Conservation (phyloP, 805 yeast genomes). For the Metschnikowia lunata region DNA sequence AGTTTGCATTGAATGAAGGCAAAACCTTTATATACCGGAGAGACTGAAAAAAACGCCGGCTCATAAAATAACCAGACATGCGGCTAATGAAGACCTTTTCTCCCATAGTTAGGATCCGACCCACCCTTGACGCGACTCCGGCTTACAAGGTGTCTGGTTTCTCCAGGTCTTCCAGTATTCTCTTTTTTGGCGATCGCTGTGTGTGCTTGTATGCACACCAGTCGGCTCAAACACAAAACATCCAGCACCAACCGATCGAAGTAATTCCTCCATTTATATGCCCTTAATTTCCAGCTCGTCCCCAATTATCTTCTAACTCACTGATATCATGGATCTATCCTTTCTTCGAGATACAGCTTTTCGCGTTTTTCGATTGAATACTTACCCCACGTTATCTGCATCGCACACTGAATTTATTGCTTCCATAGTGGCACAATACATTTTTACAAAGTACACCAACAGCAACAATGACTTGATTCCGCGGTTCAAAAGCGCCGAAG, state of each 20-base stretch:
- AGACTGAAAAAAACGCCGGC: no score
- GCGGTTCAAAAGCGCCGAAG: constrained; percentile 7
- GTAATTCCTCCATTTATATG: no score
- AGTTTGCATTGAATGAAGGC: no score
- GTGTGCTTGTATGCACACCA: neutral
- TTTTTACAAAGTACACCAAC: constrained; percentile 10
- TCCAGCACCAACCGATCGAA: neutral
- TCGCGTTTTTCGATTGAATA: constrained; percentile 6
- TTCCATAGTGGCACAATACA: constrained; percentile 10
- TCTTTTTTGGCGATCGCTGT: no score
- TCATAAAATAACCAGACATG: no score
- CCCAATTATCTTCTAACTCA: neutral
- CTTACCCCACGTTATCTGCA: constrained; percentile 5
- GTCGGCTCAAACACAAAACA: neutral
- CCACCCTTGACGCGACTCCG: no score
- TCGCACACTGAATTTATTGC: constrained; percentile 3
- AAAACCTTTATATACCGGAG: no score
- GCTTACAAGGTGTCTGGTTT: no score
- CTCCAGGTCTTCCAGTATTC: no score
- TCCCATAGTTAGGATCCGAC: no score
- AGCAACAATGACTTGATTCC: constrained; percentile 9
- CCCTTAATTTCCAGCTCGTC: no score
- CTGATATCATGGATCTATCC: constrained; percentile 4
- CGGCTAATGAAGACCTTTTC: no score
- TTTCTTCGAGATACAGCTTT: constrained; percentile 11